These are phyloP conservation scores for Tetracladium marchalianum DNA, from an alignment of 495 filamentous ascomycete species.

Conservation along the genomic window DNA sequence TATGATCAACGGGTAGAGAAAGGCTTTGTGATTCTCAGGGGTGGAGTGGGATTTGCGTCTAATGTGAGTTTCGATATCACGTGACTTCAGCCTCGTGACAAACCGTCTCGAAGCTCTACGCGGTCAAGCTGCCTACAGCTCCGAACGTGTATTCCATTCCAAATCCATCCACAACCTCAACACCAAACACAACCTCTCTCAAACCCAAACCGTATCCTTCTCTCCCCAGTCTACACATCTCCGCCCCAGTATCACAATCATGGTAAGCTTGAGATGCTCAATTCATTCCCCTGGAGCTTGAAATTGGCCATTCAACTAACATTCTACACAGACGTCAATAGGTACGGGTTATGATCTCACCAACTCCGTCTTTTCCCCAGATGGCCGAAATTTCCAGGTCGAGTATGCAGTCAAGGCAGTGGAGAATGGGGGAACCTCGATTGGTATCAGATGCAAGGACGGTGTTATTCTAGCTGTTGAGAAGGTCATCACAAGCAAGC, in stretches of 20 bases:
- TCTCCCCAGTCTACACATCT: slow-evolving; percentile 1
- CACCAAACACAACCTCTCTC: background rate
- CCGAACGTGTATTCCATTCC: slow-evolving; percentile 2
- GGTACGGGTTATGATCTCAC: slow-evolving; percentile 98
- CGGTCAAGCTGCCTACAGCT: slow-evolving; percentile 16
- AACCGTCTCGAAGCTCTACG: background rate
- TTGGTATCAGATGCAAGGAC: slow-evolving; percentile 95
- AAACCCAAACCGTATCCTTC: slow-evolving; percentile 4
- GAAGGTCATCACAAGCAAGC: slow-evolving; percentile 91
- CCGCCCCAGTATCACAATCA: slow-evolving; percentile 8
- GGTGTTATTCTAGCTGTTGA: slow-evolving; percentile 93
- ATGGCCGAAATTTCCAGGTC: slow-evolving; percentile 98
- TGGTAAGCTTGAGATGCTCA: slow-evolving; percentile 20
- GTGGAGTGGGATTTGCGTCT: too few species aligned
- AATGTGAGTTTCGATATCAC: too few species aligned
- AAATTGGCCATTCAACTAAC: slow-evolving; percentile 5
- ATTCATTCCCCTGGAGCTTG: background rate
- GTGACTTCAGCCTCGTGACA: background rate
- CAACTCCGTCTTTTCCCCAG: slow-evolving; percentile 98
- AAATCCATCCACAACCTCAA: slow-evolving; percentile 11
- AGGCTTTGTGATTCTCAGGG: too few species aligned
- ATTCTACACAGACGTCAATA: slow-evolving; percentile 74
- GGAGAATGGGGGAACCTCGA: slow-evolving; percentile 92
- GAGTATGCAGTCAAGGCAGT: slow-evolving; percentile 99
- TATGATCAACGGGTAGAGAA: too few species aligned